Conservation (phyloP, 495 filamentous ascomycete species). For the Aspergillus indologenus region DNA sequence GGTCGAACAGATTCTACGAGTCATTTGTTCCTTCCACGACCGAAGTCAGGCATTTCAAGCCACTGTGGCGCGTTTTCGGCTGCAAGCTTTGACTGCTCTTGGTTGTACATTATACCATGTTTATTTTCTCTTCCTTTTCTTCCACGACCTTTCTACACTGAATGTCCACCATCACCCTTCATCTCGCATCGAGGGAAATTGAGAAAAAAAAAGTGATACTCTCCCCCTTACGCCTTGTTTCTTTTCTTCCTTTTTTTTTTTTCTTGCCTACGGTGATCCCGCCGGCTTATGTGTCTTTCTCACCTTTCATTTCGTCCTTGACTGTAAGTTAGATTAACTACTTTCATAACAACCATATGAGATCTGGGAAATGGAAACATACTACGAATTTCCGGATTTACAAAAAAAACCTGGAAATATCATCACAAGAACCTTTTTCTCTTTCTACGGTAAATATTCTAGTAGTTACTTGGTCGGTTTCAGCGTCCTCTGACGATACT, state of each 20-base stretch:
- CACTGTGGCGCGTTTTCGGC: constrained; percentile 15
- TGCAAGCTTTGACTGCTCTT: constrained; percentile 7
- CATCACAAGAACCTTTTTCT: neutral
- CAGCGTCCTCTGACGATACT: too few species aligned
- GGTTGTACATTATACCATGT: constrained; percentile 14
- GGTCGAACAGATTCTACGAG: constrained; percentile 23
- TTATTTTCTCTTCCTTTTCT: constrained; percentile 20
- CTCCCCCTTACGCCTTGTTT: constrained; percentile 10
- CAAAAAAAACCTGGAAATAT: neutral
- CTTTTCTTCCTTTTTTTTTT: constrained; percentile 17
- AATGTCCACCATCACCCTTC: constrained; percentile 31
- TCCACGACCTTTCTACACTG: constrained; percentile 28
- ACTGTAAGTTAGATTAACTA: constrained; percentile 28
- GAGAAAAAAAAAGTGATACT: constrained; percentile 24
- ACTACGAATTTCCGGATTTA: neutral
- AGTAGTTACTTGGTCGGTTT: too few species aligned
- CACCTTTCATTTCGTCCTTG: constrained; percentile 19
- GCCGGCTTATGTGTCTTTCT: constrained; percentile 27
- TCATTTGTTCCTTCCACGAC: constrained; percentile 18
- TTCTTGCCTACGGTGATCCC: constrained; percentile 19
- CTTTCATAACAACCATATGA: constrained; percentile 13
- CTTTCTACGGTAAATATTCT: neutral
- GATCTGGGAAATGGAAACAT: constrained; percentile 13
- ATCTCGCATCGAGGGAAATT: constrained; percentile 29
- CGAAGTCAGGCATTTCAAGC: constrained; percentile 13